A percentile compares a stretch with the other conserved stretches of the same genome.
phyloP scores from a whole-genome alignment of 495 filamentous ascomycete genomes.

The Talaromyces proteolyticus region DNA sequence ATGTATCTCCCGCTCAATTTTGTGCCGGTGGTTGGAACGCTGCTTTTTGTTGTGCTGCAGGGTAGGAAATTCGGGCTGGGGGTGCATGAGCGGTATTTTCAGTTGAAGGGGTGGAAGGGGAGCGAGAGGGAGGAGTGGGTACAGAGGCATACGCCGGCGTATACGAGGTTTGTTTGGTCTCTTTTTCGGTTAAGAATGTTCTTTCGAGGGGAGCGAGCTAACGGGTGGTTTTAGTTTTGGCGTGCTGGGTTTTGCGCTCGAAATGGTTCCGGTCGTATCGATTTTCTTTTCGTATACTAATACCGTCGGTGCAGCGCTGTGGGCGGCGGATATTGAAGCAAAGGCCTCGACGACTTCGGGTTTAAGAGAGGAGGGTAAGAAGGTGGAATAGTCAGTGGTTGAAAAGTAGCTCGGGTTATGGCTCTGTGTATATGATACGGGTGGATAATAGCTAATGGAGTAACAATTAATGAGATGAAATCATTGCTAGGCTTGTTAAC shows the following conservation, averaged over 20 bases:
- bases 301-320: constrained; percentile 85
- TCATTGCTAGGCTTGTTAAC: too few relatives aligned
- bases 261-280: constrained; percentile 78
- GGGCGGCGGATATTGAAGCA: constrained; percentile 87
- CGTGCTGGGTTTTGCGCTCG: constrained; percentile 65
- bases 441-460: too few relatives aligned
- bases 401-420: too few relatives aligned
- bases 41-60: constrained; percentile 70
- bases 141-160: constrained; percentile 53
- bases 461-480: too few relatives aligned
- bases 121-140: constrained; percentile 59
- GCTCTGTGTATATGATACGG: too few relatives aligned
- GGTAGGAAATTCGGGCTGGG: constrained; percentile 51
- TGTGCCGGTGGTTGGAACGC: constrained; percentile 82
- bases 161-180: constrained; percentile 62
- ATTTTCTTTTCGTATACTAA: constrained; percentile 89
- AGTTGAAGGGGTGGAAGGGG: constrained; percentile 74
- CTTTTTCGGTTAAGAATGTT: too few relatives aligned
- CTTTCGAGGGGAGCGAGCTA: too few relatives aligned
- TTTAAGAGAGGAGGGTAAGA: constrained; percentile 48
- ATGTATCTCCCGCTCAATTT: constrained; percentile 87
- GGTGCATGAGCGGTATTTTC: constrained; percentile 68
- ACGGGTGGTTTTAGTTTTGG: constrained; percentile 61
- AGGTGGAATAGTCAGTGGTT: constrained; percentile 50
- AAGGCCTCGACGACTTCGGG: constrained; percentile 41